Conservation (phyloP, 352 stramenopile genomes). For the Phytophthora vignae region DNA sequence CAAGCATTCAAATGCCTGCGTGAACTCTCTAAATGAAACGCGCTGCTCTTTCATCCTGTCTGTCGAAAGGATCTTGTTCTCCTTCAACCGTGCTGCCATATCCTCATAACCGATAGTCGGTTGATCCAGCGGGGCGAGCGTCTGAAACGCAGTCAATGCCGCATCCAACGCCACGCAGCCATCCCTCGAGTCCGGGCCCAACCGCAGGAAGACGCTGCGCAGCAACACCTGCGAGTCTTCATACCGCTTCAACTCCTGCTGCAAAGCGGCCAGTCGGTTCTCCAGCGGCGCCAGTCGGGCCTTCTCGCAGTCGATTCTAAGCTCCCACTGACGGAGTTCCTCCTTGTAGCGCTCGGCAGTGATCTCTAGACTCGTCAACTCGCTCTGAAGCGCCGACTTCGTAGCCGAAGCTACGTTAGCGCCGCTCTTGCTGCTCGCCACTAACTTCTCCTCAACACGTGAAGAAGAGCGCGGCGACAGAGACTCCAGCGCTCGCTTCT, state of each 20-base stretch:
- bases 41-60: background rate
- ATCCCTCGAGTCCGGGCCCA: slow-evolving; percentile 26
- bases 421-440: background rate
- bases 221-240: slow-evolving; percentile 36
- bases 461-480: slow-evolving; percentile 16
- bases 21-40: slow-evolving; percentile 45
- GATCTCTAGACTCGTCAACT: slow-evolving; percentile 53
- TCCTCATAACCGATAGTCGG: slow-evolving; percentile 11
- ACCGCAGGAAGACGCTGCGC: slow-evolving; percentile 40
- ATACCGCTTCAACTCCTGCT: slow-evolving; percentile 31
- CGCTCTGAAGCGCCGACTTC: slow-evolving; percentile 45
- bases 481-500: slow-evolving; percentile 55
- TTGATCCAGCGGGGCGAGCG: slow-evolving; percentile 31
- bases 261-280: slow-evolving; percentile 37
- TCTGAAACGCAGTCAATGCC: slow-evolving; percentile 36
- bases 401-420: background rate
- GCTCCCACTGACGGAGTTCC: slow-evolving; percentile 49
- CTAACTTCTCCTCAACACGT: background rate
- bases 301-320: slow-evolving; percentile 58
- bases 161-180: slow-evolving; percentile 23
- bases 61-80: slow-evolving; percentile 6
- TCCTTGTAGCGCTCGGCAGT: slow-evolving; percentile 42
- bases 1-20: slow-evolving; percentile 35
- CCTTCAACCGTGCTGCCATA: slow-evolving; percentile 19
- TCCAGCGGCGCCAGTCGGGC: slow-evolving; percentile 51